phyloP scores from a whole-genome alignment of 2,329 filamentous ascomycete species.

The Ophiocordyceps sinensis region DNA sequence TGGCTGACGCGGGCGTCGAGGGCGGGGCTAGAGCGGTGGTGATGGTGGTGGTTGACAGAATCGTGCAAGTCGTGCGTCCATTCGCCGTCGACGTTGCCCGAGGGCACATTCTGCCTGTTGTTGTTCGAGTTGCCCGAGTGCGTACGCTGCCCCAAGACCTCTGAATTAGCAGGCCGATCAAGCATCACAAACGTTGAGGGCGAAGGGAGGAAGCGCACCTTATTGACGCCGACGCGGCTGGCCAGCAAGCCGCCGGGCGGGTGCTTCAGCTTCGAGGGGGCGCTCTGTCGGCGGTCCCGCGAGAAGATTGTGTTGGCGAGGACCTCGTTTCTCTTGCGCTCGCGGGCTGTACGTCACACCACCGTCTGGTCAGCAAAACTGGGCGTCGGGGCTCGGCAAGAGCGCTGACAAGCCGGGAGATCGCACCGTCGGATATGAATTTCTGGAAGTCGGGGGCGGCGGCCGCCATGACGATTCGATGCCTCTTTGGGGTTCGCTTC shows the following conservation, averaged over 20 bases:
- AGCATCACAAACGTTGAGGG: neutral
- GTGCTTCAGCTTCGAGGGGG: slow-evolving; percentile 33
- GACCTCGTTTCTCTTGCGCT: slow-evolving; percentile 55
- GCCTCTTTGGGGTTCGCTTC: neutral
- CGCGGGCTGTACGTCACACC: slow-evolving; percentile 31
- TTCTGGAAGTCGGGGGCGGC: slow-evolving; percentile 36
- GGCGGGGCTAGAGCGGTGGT: slow-evolving; percentile 11
- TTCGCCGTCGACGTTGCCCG: slow-evolving; percentile 48
- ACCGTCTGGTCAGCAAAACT: neutral
- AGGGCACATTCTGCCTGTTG: slow-evolving; percentile 13
- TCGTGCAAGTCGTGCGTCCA: slow-evolving; percentile 60
- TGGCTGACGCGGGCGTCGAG: slow-evolving; percentile 32
- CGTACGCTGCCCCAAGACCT: slow-evolving; percentile 11
- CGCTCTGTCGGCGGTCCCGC: slow-evolving; percentile 41
- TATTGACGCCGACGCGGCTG: slow-evolving; percentile 58
- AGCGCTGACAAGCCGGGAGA: neutral
- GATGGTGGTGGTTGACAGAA: slow-evolving; percentile 18
- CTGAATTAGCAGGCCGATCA: too few species aligned
- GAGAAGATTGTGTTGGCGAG: slow-evolving; percentile 62
- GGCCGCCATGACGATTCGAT: slow-evolving; percentile 23
- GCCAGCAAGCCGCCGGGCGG: slow-evolving; percentile 43
- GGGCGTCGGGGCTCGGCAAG: neutral
- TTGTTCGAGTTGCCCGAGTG: slow-evolving; percentile 15
- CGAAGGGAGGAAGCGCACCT: slow-evolving; percentile 32
- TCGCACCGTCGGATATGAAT: slow-evolving; percentile 37